phyloP scores from a whole-genome alignment of 2,329 filamentous ascomycete genomes.

The Exophiala aquamarina region DNA sequence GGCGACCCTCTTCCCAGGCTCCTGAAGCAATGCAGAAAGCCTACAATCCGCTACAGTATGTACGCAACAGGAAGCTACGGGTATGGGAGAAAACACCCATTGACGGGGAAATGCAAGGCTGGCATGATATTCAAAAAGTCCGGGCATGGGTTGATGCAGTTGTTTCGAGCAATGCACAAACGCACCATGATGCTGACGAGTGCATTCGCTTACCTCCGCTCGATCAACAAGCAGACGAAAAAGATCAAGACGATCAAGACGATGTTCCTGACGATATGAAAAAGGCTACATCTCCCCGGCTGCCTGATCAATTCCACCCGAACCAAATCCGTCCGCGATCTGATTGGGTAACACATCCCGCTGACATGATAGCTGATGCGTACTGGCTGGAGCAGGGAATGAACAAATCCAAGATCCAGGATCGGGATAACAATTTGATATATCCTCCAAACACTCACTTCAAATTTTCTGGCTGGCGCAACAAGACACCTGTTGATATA shows the following conservation, averaged over 20 bases:
- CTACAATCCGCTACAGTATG: slow-evolving; percentile 91
- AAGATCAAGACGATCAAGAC: slow-evolving; percentile 29
- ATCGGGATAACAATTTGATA: slow-evolving; percentile 72
- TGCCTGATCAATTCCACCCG: slow-evolving; percentile 17
- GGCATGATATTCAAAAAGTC: slow-evolving; percentile 70
- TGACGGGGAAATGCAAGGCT: slow-evolving; percentile 73
- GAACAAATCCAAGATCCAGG: slow-evolving; percentile 79
- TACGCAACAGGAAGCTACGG: slow-evolving; percentile 84
- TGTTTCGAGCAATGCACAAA: slow-evolving; percentile 47
- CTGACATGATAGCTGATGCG: slow-evolving; percentile 83
- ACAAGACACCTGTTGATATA: slow-evolving; percentile 19
- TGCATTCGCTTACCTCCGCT: slow-evolving; percentile 47
- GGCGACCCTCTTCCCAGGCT: slow-evolving; percentile 21
- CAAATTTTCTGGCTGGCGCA: slow-evolving; percentile 31
- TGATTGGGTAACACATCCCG: slow-evolving; percentile 81
- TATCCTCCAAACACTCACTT: slow-evolving; percentile 42
- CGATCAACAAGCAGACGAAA: slow-evolving; percentile 11
- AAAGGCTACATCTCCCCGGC: slow-evolving; percentile 38
- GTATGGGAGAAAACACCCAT: slow-evolving; percentile 74
- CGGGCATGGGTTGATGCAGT: slow-evolving; percentile 75
- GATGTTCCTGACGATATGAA: slow-evolving; percentile 22
- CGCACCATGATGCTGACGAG: slow-evolving; percentile 46
- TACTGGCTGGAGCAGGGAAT: slow-evolving; percentile 84
- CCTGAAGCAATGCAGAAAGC: slow-evolving; percentile 48
- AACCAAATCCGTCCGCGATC: slow-evolving; percentile 72